These are phyloP conservation scores for Fusarium dimerum DNA, from an alignment of 2,329 filamentous ascomycete species.

Conservation along the genomic window DNA sequence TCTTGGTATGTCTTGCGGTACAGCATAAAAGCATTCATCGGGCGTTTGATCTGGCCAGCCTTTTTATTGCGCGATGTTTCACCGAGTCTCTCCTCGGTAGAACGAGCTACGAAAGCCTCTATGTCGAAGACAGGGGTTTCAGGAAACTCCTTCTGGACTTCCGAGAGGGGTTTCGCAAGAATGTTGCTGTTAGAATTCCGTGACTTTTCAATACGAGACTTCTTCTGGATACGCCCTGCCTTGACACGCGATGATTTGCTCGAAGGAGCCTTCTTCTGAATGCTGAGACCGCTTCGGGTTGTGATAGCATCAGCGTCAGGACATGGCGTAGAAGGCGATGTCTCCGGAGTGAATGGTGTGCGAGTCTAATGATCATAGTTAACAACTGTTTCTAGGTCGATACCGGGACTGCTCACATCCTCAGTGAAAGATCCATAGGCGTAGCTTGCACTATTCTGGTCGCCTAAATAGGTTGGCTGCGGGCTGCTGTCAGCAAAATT, in stretches of 20 bases:
- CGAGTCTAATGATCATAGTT: slow-evolving; percentile 13
- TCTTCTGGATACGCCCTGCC: slow-evolving; percentile 26
- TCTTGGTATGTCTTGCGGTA: slow-evolving; percentile 93
- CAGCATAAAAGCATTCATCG: slow-evolving; percentile 98
- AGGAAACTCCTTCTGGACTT: slow-evolving; percentile 64
- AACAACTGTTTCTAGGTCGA: not conserved
- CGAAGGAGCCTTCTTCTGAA: slow-evolving; percentile 24
- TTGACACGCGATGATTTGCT: slow-evolving; percentile 16
- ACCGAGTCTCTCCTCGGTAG: slow-evolving; percentile 62
- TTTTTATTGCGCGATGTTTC: slow-evolving; percentile 69
- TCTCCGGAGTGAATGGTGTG: slow-evolving; percentile 45
- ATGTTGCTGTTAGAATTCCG: slow-evolving; percentile 41
- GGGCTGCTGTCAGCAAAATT: slow-evolving; percentile 1
- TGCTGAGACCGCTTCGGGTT: slow-evolving; percentile 39
- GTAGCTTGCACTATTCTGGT: slow-evolving; percentile 9
- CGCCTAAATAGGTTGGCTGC: slow-evolving; percentile 15
- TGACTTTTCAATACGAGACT: slow-evolving; percentile 33
- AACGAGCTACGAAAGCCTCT: slow-evolving; percentile 73
- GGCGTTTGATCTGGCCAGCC: slow-evolving; percentile 79
- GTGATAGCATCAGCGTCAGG: slow-evolving; percentile 30
- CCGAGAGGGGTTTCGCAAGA: slow-evolving; percentile 68
- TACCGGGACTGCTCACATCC: slow-evolving; percentile 18
- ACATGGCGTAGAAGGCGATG: slow-evolving; percentile 47
- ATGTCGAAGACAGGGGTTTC: slow-evolving; percentile 74
- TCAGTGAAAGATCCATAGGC: slow-evolving; percentile 22